These are phyloP conservation scores for Ganoderma multipileum DNA, from an alignment of 1,284 basidiomycete species.

Conservation along the genomic window DNA sequence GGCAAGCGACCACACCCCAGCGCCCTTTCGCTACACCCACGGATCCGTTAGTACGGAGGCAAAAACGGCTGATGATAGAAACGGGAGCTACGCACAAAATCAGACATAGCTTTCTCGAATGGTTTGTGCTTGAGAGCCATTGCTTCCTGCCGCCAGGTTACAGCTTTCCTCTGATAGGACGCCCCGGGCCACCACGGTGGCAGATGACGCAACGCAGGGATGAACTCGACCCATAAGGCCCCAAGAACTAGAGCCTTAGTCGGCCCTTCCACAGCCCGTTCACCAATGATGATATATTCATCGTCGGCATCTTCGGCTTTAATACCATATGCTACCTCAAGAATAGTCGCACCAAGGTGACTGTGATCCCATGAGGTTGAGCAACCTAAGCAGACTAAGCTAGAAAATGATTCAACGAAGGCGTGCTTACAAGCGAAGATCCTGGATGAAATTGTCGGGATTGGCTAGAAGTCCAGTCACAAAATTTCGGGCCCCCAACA, in stretches of 20 bases:
- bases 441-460: conserved; percentile 21
- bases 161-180: conserved; percentile 51
- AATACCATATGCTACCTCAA: conserved; percentile 23
- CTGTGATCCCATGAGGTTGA: conserved; percentile 4
- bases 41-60: conserved; percentile 8
- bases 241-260: conserved; percentile 25
- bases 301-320: conserved; percentile 13
- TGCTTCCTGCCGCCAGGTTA: conserved; percentile 35
- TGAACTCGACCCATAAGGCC: conserved; percentile 30
- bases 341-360: conserved; percentile 21
- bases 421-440: conserved; percentile 21
- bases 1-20: conserved; percentile 15
- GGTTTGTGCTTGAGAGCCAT: conserved; percentile 23
- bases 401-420: too few species aligned
- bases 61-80: conserved; percentile 8
- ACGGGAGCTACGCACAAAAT: conserved; percentile 15
- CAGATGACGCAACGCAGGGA: conserved; percentile 42
- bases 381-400: not conserved
- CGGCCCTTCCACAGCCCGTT: conserved; percentile 22
- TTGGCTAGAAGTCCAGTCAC: conserved; percentile 13
- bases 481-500: conserved; percentile 16
- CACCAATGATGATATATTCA: conserved; percentile 19
- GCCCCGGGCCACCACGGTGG: conserved; percentile 52
- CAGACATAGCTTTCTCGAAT: conserved; percentile 21
- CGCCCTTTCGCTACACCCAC: conserved; percentile 11